Conservation (phyloP, 2,329 filamentous ascomycete genomes). For the Dactylonectria estremocensis region DNA sequence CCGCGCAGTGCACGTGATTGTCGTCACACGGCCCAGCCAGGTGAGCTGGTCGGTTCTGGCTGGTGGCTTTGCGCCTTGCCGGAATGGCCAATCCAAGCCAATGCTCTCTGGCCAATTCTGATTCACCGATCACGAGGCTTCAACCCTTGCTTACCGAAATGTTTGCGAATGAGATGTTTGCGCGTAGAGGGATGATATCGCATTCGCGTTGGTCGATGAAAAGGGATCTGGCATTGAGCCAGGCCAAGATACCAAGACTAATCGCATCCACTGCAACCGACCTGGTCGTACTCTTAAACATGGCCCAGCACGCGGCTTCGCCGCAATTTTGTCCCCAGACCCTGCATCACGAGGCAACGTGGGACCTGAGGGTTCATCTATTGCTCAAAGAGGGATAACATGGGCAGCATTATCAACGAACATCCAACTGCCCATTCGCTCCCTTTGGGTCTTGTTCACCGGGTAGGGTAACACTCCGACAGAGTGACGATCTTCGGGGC, state of each 20-base stretch:
- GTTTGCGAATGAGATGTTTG: conserved; percentile 5
- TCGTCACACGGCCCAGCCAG: conserved; percentile 43
- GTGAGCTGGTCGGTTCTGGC: conserved; percentile 25
- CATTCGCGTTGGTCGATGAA: conserved; percentile 1
- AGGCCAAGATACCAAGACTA: conserved; percentile 19
- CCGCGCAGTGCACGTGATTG: conserved; percentile 47
- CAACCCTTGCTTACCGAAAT: conserved; percentile 19
- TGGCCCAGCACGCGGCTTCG: conserved; percentile 24
- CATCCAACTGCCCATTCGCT: conserved; percentile 41
- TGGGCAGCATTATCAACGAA: conserved; percentile 26
- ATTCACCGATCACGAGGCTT: conserved; percentile 20
- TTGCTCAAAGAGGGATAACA: conserved; percentile 40
- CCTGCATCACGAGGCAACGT: conserved; percentile 37
- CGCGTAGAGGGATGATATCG: conserved; percentile 3
- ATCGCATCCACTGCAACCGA: conserved; percentile 17
- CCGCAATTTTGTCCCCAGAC: conserved; percentile 30
- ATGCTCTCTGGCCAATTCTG: background rate
- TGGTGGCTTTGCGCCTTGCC: conserved; percentile 9
- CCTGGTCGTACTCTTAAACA: conserved; percentile 41
- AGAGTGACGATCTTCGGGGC: conserved; percentile 37
- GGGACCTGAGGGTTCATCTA: conserved; percentile 35
- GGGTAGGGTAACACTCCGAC: conserved; percentile 31
- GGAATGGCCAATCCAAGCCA: conserved; percentile 12
- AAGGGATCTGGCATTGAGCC: conserved; percentile 9
- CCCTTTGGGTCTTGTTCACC: conserved; percentile 34